Evolutionary conservation across 2,329 filamentous ascomycete genomes (phyloP).

Genomic region (Tolypocladium cylindrosporum): DNA sequence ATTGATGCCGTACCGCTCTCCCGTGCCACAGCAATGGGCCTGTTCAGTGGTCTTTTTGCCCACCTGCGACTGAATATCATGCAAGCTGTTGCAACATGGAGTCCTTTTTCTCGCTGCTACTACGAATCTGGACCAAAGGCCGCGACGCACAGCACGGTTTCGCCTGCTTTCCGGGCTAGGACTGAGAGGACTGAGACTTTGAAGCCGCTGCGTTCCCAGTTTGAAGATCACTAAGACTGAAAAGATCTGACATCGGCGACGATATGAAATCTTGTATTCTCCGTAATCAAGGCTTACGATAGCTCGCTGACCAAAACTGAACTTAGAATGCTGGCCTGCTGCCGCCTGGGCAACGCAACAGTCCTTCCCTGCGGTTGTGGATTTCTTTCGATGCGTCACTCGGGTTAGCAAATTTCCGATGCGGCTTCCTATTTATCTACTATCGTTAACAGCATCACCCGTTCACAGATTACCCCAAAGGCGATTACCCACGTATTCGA

Average conservation of each 20-base stretch:
- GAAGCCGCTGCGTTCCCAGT: conserved; percentile 40
- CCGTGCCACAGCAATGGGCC: neutral
- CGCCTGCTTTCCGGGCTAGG: conserved; percentile 1
- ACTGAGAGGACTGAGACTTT: conserved; percentile 10
- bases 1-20: conserved; percentile 1
- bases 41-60: neutral
- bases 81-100: conserved; percentile 37
- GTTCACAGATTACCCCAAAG: neutral
- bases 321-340: neutral
- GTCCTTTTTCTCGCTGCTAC: conserved; percentile 32
- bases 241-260: conserved; percentile 57
- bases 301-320: neutral
- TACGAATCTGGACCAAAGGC: conserved; percentile 49
- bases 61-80: neutral
- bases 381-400: neutral
- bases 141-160: conserved; percentile 35
- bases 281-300: neutral
- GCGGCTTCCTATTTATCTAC: neutral
- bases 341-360: neutral
- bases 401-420: neutral
- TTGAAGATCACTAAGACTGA: conserved; percentile 52
- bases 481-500: neutral
- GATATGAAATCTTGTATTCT: neutral
- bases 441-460: neutral
- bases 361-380: neutral